Conservation (phyloP, 176 grass and related monocot genomes). For the Triticum aestivum region DNA sequence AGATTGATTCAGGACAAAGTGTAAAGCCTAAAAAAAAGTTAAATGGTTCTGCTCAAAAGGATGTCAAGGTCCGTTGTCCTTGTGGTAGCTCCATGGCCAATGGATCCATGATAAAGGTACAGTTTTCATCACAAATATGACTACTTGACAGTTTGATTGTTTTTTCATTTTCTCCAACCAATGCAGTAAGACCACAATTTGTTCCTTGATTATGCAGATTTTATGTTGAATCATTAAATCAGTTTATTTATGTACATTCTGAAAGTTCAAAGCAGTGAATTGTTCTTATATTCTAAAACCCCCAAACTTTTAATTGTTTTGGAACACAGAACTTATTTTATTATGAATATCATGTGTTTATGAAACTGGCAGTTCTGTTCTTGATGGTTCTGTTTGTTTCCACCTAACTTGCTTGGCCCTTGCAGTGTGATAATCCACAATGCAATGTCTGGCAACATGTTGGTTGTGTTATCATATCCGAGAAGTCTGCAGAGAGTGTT, state of each 20-base stretch:
- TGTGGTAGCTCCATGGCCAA: slow-evolving; percentile 54
- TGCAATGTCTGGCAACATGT: slow-evolving; percentile 80
- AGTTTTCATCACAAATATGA: slow-evolving; percentile 8
- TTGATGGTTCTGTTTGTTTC: not conserved
- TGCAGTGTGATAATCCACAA: slow-evolving; percentile 70
- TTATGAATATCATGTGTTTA: not conserved
- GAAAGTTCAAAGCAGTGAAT: slow-evolving; percentile 19
- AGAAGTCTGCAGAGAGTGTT: slow-evolving; percentile 52
- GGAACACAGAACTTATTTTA: not conserved
- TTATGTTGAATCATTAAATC: slow-evolving; percentile 23
- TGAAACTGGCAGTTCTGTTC: slow-evolving; percentile 16
- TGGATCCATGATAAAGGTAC: slow-evolving; percentile 75
- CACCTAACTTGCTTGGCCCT: slow-evolving; percentile 21
- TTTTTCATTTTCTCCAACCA: not conserved
- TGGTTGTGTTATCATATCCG: slow-evolving; percentile 69
- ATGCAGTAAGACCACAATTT: slow-evolving; percentile 17
- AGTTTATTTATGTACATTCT: slow-evolving; percentile 6
- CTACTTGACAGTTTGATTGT: not conserved
- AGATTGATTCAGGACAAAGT: slow-evolving; percentile 28
- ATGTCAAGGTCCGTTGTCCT: slow-evolving; percentile 65
- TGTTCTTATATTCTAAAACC: slow-evolving; percentile 1
- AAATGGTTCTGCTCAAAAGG: slow-evolving; percentile 39
- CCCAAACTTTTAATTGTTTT: slow-evolving; percentile 6
- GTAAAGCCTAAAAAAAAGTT: slow-evolving; percentile 57
- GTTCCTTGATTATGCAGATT: not conserved